Evolutionary conservation across 139 green algal genomes (phyloP), one percentile per base, ranked within the genome.

Genomic region (Diplosphaera chodatii): DNA sequence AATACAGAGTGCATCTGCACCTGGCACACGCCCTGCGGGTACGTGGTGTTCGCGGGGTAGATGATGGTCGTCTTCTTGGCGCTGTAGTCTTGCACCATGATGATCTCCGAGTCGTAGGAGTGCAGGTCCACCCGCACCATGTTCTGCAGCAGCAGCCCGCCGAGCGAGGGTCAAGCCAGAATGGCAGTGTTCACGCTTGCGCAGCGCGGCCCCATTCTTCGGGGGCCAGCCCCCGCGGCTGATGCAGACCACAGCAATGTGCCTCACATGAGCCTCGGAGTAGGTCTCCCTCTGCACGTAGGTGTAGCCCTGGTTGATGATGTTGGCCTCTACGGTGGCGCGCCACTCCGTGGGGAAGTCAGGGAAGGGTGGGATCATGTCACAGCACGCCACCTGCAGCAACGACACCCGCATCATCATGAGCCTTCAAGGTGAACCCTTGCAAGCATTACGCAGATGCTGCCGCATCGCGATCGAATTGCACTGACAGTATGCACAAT

Each of bases 291-390:
- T 18, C 62, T 32, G 28, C 23, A 66, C 62, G 28, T 34, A 66
- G 62, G 62, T 66, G 62, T 66, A 66, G 23, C 28, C 28, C 25
- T 66, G 62, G 62, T 66, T 66, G 25, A 66, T 22, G 25, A 66
- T 66, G 62, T 66, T 66, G 25, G 62, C 62, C 62, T 66, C 62
- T 3, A 66, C 28, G 28, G 62, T 66, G 28, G 27, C 18, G 6
- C 2, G 13, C 28, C 28, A 32, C 62, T 66, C 62, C 3, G 27
- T 32, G 28, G 62, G 62, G 28, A 66, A 32, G 62, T 66, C 62
- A 4, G 62, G 62, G 62, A 66, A 66, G 2, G 62, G 28, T 15
- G 62, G 62, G 27, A 32, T 66, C 8, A 66, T 18, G 8, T 32
- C 28, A 22, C 62, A 66, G 62, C 62, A 66, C 62, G 62, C 62